Evolutionary conservation across 2,329 filamentous ascomycete species (phyloP), one percentile per base, ranked within the genome.

Genomic region (Colletotrichum sp.): DNA sequence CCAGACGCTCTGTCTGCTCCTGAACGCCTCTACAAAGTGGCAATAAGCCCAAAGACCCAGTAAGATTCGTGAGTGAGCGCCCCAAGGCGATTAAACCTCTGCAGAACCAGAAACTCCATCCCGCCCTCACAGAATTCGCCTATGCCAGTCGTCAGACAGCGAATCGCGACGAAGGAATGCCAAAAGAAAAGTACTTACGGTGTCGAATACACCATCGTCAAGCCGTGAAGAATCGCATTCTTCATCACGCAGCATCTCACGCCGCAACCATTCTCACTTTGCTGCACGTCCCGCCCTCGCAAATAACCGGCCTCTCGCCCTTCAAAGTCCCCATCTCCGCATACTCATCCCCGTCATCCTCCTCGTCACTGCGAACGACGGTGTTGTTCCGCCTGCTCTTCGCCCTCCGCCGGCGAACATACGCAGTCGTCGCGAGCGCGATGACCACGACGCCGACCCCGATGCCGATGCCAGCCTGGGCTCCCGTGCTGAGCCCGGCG

Each of bases 391-490:
- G n/a, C 28, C 16, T 57, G 28, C 26, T 65, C 32, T 32, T 72
- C 18, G 48, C 52, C 26, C 30, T 60, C 10, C 71, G 59, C 36
- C 65, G 66, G 24, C 43, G 71, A 3, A 74, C 7, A 30, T 74
- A 74, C 28, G 55, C 71, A 2, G 68, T 70, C 61, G 52, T 57
- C 28, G 21, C 70, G 4, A 76, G 65, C 39, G 26, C 30, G 14
- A 70, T 13, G 32, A 76, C 60, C 24, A 26, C 74, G 14, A 70
- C 52, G 21, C 39, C 65, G 24, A 70, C 71, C 10, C 70, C 74
- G n/a, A 74, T 48, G 12, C 74, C 74, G 16, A 76, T 66, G 26
- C 71, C 71, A 12, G 74, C 65, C 48, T 76, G 68, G 21, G 71
- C 74, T 28, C 65, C 71, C 21, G 59, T 55, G 48, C 74, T 36